Conservation (phyloP, 495 filamentous ascomycete genomes). For the Aspergillus carlsbadensis region DNA sequence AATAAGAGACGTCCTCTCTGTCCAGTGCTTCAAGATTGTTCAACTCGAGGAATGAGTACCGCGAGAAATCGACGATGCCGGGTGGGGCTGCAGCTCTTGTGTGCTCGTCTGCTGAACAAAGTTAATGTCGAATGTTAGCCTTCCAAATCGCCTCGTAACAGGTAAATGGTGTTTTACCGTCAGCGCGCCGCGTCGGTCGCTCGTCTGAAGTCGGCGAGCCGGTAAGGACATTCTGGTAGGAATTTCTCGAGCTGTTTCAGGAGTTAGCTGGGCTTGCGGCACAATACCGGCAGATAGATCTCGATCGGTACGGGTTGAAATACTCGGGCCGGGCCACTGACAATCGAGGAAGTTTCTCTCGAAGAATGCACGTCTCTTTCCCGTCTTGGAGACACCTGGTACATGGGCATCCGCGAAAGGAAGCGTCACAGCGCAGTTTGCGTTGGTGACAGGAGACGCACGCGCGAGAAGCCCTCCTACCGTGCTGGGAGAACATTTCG, state of each 20-base stretch:
- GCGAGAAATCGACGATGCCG: constrained; percentile 18
- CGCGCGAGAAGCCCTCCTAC: constrained; percentile 38
- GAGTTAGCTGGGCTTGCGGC: not conserved
- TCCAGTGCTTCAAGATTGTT: constrained; percentile 34
- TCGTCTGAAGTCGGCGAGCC: not conserved
- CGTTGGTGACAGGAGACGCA: constrained; percentile 45
- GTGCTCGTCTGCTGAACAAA: not conserved
- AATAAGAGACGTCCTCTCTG: constrained; percentile 41
- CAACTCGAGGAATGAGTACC: constrained; percentile 38
- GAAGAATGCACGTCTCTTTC: constrained; percentile 37
- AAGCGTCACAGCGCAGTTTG: constrained; percentile 51
- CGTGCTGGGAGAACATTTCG: constrained; percentile 2
- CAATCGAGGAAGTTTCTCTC: constrained; percentile 22
- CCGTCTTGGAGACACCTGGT: constrained; percentile 46
- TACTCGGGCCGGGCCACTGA: constrained; percentile 18
- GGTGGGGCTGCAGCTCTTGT: not conserved
- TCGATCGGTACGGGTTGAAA: not conserved
- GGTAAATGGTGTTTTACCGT: not conserved
- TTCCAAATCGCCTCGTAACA: too few relatives aligned
- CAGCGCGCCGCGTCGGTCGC: not conserved
- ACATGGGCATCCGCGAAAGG: constrained; percentile 45
- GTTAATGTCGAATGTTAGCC: not conserved
- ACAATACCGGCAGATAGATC: not conserved
- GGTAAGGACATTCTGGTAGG: not conserved
- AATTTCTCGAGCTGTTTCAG: constrained; percentile 7